phyloP scores from a whole-genome alignment of 441 rosid genomes.

The Populus hybrid region DNA sequence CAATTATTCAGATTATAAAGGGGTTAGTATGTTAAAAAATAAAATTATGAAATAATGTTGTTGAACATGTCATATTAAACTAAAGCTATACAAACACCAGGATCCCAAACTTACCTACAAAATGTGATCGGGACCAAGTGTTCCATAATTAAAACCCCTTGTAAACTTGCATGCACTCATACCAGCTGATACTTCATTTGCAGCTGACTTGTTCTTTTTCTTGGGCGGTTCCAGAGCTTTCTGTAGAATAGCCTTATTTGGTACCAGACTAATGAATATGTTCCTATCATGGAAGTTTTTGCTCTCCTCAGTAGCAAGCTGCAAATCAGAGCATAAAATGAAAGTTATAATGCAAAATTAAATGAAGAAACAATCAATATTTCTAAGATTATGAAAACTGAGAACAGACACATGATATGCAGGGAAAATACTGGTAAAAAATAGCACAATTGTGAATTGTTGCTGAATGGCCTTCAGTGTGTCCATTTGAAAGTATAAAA shows the following conservation, averaged over 20 bases:
- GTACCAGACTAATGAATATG: constrained; percentile 67
- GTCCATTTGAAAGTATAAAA: background rate
- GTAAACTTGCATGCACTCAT: constrained; percentile 22
- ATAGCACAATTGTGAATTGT: background rate
- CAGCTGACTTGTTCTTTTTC: constrained; percentile 53
- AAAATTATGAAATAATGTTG: background rate
- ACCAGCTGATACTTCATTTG: constrained; percentile 57
- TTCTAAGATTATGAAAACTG: background rate
- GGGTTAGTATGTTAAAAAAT: constrained; percentile 17
- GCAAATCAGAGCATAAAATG: constrained; percentile 22
- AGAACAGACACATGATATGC: background rate
- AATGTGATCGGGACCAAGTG: constrained; percentile 2
- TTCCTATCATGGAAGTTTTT: constrained; percentile 74
- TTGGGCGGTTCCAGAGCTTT: constrained; percentile 69
- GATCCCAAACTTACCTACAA: constrained; percentile 14
- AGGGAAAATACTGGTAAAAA: background rate
- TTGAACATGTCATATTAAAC: constrained; percentile 19
- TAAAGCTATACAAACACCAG: constrained; percentile 29
- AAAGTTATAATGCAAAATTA: background rate
- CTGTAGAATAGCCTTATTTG: constrained; percentile 62
- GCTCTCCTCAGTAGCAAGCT: constrained; percentile 88
- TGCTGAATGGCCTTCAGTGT: background rate
- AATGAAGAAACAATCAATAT: background rate
- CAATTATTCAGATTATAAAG: constrained; percentile 10
- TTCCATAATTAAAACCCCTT: constrained; percentile 9